phyloP scores from a whole-genome alignment of 352 stramenopile genomes.

The Phytophthora tentaculata region DNA sequence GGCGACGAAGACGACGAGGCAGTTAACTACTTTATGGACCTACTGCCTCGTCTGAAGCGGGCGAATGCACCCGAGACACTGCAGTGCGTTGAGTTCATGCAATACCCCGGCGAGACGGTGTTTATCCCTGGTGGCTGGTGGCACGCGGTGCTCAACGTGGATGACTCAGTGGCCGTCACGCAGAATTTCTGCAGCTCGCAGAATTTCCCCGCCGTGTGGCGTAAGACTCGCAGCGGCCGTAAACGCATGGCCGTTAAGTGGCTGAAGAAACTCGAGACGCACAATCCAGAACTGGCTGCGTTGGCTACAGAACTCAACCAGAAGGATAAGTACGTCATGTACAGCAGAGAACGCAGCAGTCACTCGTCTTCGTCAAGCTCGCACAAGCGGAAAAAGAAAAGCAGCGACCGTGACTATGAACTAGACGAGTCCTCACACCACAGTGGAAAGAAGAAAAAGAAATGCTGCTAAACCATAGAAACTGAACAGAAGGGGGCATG shows the following conservation, averaged over 20 bases:
- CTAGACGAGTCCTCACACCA: constrained; percentile 21
- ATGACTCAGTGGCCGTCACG: constrained; percentile 92
- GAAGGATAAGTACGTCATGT: constrained; percentile 91
- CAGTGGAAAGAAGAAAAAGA: constrained; percentile 42
- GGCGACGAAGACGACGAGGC: constrained; percentile 92
- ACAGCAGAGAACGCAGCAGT: constrained; percentile 37
- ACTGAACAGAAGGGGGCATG: background rate
- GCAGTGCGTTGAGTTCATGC: constrained; percentile 88
- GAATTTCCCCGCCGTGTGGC: constrained; percentile 89
- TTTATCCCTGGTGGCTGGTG: constrained; percentile 94
- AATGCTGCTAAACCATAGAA: constrained; percentile 8
- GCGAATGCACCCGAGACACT: constrained; percentile 60
- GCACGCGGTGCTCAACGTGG: constrained; percentile 94
- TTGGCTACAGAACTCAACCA: constrained; percentile 87
- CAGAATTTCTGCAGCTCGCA: constrained; percentile 94
- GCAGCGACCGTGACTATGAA: constrained; percentile 27
- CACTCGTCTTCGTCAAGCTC: constrained; percentile 21
- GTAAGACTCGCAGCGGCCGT: constrained; percentile 90
- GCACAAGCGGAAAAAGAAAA: constrained; percentile 55
- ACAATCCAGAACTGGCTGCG: constrained; percentile 85
- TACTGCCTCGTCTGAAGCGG: constrained; percentile 91
- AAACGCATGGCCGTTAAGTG: constrained; percentile 97
- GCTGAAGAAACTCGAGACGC: constrained; percentile 81
- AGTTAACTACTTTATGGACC: constrained; percentile 93
- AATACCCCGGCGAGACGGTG: constrained; percentile 91